Evolutionary conservation across 2,329 filamentous ascomycete genomes (phyloP).

Genomic region (Exophiala sideris): DNA sequence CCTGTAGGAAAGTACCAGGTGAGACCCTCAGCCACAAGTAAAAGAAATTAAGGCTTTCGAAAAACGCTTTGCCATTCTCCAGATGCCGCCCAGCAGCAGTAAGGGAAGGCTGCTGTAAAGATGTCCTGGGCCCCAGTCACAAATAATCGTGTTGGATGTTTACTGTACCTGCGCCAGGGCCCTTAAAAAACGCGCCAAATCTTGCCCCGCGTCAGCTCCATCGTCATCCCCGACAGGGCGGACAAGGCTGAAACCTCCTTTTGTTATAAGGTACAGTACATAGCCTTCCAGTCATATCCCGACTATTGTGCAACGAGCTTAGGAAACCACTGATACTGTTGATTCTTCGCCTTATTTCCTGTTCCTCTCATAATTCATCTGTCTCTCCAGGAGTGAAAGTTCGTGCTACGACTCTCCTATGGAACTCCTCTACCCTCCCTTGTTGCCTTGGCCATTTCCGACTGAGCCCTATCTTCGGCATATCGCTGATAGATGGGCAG

Average conservation of each 20-base stretch:
- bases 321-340: background rate
- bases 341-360: too few relatives aligned
- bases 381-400: background rate
- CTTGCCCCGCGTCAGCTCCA: background rate
- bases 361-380: background rate
- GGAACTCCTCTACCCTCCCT: conserved; percentile 62
- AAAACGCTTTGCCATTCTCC: background rate
- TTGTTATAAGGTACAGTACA: background rate
- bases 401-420: conserved; percentile 29
- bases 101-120: background rate
- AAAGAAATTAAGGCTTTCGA: background rate
- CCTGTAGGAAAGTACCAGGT: too few relatives aligned
- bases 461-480: conserved; percentile 62
- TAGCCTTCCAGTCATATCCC: background rate
- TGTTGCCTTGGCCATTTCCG: conserved; percentile 60
- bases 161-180: background rate
- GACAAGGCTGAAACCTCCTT: conserved; percentile 1
- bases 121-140: background rate
- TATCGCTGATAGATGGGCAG: conserved; percentile 66
- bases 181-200: background rate
- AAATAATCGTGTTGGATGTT: background rate
- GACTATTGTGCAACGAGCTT: background rate
- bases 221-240: background rate
- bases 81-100: background rate
- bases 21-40: background rate